Evolutionary conservation across 1,139 yeast species (phyloP).

Genomic region (Blastobotrys malaysiensis): DNA sequence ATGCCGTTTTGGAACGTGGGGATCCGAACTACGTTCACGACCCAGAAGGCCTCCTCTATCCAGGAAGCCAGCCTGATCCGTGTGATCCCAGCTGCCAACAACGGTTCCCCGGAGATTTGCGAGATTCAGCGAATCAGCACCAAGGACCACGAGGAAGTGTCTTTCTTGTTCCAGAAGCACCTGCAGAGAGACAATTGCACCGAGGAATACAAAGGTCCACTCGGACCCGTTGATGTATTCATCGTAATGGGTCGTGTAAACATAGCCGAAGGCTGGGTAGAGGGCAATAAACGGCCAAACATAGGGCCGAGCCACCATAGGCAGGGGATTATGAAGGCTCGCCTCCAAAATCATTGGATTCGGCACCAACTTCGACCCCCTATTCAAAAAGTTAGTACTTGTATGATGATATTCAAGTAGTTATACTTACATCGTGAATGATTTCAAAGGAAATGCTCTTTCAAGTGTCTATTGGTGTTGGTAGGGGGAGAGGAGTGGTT

Average conservation of each 20-base stretch:
- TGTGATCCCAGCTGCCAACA: slow-evolving; percentile 77
- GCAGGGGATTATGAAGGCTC: slow-evolving; percentile 66
- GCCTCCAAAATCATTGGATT: slow-evolving; percentile 59
- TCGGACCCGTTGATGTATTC: slow-evolving; percentile 72
- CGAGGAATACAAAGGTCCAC: slow-evolving; percentile 80
- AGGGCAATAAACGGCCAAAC: slow-evolving; percentile 77
- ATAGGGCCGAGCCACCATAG: slow-evolving; percentile 62
- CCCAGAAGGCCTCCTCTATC: slow-evolving; percentile 44
- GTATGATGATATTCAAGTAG: no score
- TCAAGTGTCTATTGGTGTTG: neutral
- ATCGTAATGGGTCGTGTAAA: slow-evolving; percentile 69
- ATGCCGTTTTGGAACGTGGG: slow-evolving; percentile 94
- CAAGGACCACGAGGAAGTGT: slow-evolving; percentile 56
- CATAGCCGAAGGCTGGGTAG: slow-evolving; percentile 68
- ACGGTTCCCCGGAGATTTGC: slow-evolving; percentile 81
- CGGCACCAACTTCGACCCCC: slow-evolving; percentile 25
- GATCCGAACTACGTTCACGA: slow-evolving; percentile 68
- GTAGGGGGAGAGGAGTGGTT: neutral
- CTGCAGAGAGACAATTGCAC: slow-evolving; percentile 68
- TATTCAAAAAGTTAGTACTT: neutral
- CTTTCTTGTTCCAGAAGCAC: slow-evolving; percentile 85
- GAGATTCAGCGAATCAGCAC: slow-evolving; percentile 52
- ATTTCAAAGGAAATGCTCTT: neutral
- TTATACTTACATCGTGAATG: neutral
- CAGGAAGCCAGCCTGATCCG: slow-evolving; percentile 65